Evolutionary conservation across 805 yeast species (phyloP), one percentile per base, ranked within the genome.

Genomic region (Zygoascus biomembranicola): DNA sequence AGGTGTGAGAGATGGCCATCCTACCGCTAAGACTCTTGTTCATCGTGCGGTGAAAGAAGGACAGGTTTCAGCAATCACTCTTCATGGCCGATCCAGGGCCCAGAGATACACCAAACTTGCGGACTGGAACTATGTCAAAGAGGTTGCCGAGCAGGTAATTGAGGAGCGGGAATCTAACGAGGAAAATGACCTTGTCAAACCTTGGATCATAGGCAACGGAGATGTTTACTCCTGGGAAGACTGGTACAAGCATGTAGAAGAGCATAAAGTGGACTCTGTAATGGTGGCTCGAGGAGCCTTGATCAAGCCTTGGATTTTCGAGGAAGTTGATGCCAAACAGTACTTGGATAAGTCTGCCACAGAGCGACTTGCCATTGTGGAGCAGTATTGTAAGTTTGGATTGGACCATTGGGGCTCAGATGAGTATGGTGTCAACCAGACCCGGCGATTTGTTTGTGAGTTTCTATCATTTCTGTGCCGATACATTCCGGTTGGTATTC

Each of bases 221-320:
- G 99, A 94, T 67, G 80, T 89, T 47, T 90, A 76, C 73, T 84
- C 88, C 18, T 81, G 78, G 72, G 86, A 86, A 63, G 98, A 94
- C 66, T 94, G 96, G 95, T 79, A 88, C 68, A 76, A 74, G 35
- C 90, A 85, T 10, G 74, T 83, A 43, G 73, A 72, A 16, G 78
- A 81, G 48, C 79, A 79, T 32, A 85, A 86, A 20, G 82, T 92
- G 54, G 99, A 94, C 71, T 82, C 94, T 32, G 95, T 90, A 16
- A 94, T 95, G 97, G 88, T 94, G 52, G 99, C 98, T 2, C 79
- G 99, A 64, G 99, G 98, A 53, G 98, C 98, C 1, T 77, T 94
- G 59, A 90, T 94, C 67, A 94, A 94, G 71, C 99, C 99, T 37
- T 94, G 99, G 99, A 87, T 94, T 50, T 94, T 92, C 62, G 97